phyloP scores from a whole-genome alignment of 2,329 filamentous ascomycete species.

The Monilinia polystroma region DNA sequence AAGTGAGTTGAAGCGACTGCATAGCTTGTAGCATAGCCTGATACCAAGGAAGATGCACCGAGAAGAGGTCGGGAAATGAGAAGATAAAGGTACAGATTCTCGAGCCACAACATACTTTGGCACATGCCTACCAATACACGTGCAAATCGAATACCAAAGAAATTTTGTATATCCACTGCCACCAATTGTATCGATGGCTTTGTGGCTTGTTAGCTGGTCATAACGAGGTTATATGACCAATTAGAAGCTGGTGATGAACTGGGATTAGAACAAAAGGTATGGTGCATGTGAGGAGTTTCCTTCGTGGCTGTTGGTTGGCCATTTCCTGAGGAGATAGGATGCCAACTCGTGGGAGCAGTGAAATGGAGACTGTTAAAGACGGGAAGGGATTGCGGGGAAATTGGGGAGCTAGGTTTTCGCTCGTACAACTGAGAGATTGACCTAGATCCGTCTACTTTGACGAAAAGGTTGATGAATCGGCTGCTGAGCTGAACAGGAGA shows the following conservation, averaged over 20 bases:
- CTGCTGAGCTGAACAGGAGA: neutral
- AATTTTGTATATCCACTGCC: neutral
- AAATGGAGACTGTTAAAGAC: neutral
- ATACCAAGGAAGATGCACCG: neutral
- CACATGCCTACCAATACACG: neutral
- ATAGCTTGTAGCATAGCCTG: neutral
- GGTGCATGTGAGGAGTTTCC: neutral
- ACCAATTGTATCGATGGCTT: neutral
- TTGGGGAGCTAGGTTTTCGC: neutral
- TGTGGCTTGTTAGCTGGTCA: neutral
- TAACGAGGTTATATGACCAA: neutral
- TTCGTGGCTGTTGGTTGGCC: neutral
- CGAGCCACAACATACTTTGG: neutral
- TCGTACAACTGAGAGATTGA: neutral
- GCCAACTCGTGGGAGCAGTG: neutral
- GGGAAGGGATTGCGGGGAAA: neutral
- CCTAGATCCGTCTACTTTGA: neutral
- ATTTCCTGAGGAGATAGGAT: neutral
- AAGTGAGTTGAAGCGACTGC: neutral
- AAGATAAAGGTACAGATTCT: neutral
- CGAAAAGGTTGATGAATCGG: neutral
- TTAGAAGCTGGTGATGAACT: neutral
- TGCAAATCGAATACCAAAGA: neutral
- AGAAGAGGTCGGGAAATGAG: neutral
- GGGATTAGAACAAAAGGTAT: neutral